Evolutionary conservation across 495 filamentous ascomycete genomes (phyloP), one percentile per base, ranked within the genome.

Genomic region (Penicillium subrubescens): DNA sequence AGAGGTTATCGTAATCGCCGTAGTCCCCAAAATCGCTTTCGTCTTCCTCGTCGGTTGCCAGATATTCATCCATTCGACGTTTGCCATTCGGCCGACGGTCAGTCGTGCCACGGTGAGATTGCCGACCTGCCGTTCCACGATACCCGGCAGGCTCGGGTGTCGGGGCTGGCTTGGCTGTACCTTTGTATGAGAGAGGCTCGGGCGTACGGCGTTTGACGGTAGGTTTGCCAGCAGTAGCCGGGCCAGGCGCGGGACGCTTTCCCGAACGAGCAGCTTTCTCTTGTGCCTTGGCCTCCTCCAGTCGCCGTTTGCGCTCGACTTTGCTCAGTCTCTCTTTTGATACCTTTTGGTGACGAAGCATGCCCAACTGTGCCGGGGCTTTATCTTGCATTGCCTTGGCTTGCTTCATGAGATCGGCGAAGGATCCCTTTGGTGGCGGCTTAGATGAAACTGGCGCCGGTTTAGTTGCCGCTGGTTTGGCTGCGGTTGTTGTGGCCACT

Each of bases 61-160:
- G 74, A 64, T 83, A 82, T 72, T 83, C 80, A 54, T 84, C 71
- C 61, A 70, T 69, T 15, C 77, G 73, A 31, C 75, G 70, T 64
- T 71, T 75, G 23, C 73, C 67, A 57, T 76, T 70, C n/a, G 73
- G 64, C 52, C 75, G 74, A 59, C 81, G 81, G 29, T 81, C 70
- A 59, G 66, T 56, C 60, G 66, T 55, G 54, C 74, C 64, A 67
- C 65, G 63, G 60, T 61, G 68, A 44, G 62, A 57, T 25, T 73
- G 75, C 58, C 78, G 39, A 52, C 74, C 63, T 54, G 79, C 68
- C 63, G 88, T 90, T 44, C 88, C 88, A 70, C 83, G 87, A 72
- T 90, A 90, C 19, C 73, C 67, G 10, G 77, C 69, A 31, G 79
- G 74, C 14, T 73, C 69, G 14, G 72, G 69, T 23, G 67, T 53